Conservation (phyloP, 768 basidiomycete species). For the Lanmaoa rubissima region DNA sequence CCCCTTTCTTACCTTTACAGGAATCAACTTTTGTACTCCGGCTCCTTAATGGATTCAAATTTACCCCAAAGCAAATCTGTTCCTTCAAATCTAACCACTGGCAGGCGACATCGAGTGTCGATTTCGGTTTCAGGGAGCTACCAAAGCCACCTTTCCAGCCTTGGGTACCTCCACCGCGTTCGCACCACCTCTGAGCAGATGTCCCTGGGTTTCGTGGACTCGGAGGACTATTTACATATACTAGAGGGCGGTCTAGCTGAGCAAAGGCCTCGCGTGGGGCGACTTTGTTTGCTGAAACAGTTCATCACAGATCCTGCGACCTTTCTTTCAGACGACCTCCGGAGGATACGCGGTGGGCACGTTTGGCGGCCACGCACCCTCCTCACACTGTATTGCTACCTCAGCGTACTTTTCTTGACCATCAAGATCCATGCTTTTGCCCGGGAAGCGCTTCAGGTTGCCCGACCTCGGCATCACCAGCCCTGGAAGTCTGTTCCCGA, state of each 20-base stretch:
- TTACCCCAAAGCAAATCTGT: constrained; percentile 28
- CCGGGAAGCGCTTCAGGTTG: constrained; percentile 1
- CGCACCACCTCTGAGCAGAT: constrained; percentile 27
- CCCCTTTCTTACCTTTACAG: neutral
- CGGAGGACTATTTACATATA: constrained; percentile 10
- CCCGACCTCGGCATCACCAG: neutral
- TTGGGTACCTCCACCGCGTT: constrained; percentile 42
- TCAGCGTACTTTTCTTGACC: constrained; percentile 41
- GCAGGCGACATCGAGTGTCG: constrained; percentile 20
- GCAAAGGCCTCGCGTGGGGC: constrained; percentile 16
- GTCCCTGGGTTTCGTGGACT: constrained; percentile 1
- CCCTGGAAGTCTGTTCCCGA: neutral
- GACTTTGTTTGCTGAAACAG: constrained; percentile 27
- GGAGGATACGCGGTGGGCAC: constrained; percentile 22
- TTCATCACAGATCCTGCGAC: constrained; percentile 24
- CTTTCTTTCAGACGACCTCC: constrained; percentile 28
- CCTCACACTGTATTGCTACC: constrained; percentile 39
- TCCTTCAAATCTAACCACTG: constrained; percentile 17
- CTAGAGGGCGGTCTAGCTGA: constrained; percentile 20
- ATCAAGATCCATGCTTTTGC: constrained; percentile 22
- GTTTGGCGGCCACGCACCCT: constrained; percentile 33
- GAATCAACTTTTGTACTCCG: too few species aligned
- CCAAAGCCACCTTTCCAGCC: constrained; percentile 45
- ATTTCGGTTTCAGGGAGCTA: constrained; percentile 41
- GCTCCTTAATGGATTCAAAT: constrained; percentile 11